Percentiles rank a stretch among this genome's conserved stretches.
These are phyloP conservation scores for Stagonosporopsis cucurbitacearum DNA, from an alignment of 2,329 filamentous ascomycete genomes.

Conservation along the genomic window DNA sequence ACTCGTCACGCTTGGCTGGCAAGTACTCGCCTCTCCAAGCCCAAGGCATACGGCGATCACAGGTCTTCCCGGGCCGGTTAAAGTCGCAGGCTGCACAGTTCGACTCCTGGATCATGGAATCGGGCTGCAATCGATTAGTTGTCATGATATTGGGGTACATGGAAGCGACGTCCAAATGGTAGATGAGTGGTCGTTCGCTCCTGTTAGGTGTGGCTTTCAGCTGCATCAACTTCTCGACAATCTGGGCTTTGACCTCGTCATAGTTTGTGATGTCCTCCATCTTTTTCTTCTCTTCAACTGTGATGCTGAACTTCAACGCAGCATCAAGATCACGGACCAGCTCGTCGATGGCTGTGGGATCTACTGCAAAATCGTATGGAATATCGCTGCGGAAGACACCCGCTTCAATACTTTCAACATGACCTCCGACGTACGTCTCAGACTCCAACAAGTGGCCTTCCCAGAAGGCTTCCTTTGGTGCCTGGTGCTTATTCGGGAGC, in stretches of 20 bases:
- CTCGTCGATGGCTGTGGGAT: slow-evolving; percentile 87
- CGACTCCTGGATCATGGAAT: slow-evolving; percentile 98
- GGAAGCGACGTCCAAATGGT: slow-evolving; percentile 96
- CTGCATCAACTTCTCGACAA: slow-evolving; percentile 70
- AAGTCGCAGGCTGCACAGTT: slow-evolving; percentile 98
- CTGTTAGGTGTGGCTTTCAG: slow-evolving; percentile 85
- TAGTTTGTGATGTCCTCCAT: slow-evolving; percentile 60
- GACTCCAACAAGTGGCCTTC: slow-evolving; percentile 95
- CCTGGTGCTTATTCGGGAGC: slow-evolving; percentile 92
- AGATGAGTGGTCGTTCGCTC: slow-evolving; percentile 86
- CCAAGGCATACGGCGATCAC: slow-evolving; percentile 93
- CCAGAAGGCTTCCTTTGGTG: slow-evolving; percentile 92
- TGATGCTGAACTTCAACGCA: slow-evolving; percentile 80
- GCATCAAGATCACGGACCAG: slow-evolving; percentile 84
- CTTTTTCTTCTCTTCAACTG: slow-evolving; percentile 60
- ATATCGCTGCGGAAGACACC: slow-evolving; percentile 97
- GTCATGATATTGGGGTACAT: slow-evolving; percentile 99
- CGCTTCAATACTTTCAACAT: slow-evolving; percentile 98
- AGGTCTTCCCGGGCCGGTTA: slow-evolving; percentile 96
- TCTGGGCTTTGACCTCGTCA: slow-evolving; percentile 76
- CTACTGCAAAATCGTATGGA: slow-evolving; percentile 91
- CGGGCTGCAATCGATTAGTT: slow-evolving; percentile 93
- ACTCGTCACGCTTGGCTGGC: slow-evolving; percentile 94
- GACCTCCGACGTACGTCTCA: slow-evolving; percentile 96
- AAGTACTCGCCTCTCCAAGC: slow-evolving; percentile 97